These are phyloP conservation scores for Cladosporium sp. DNA, from an alignment of 2,329 filamentous ascomycete genomes.

Conservation along the genomic window DNA sequence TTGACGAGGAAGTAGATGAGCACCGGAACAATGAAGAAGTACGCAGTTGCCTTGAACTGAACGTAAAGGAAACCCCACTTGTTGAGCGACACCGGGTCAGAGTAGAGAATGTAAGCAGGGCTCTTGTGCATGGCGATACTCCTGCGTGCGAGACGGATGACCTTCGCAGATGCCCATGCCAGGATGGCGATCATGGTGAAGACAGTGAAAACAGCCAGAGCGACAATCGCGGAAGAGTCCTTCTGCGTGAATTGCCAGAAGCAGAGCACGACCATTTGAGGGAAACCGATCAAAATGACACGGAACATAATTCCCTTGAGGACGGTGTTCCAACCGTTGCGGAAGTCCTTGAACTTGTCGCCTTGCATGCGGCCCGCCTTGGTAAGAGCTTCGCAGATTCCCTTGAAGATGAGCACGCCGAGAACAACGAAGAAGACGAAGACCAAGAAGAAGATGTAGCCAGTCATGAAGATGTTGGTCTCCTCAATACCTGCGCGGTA, in stretches of 20 bases:
- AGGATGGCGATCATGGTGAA: conserved; percentile 74
- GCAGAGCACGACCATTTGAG: conserved; percentile 83
- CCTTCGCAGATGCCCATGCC: conserved; percentile 82
- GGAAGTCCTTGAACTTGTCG: conserved; percentile 88
- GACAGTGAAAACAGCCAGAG: conserved; percentile 85
- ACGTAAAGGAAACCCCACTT: conserved; percentile 99
- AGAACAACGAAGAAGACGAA: conserved; percentile 73
- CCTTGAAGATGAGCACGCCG: conserved; percentile 75
- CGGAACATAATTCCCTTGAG: conserved; percentile 93
- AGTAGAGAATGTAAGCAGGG: conserved; percentile 94
- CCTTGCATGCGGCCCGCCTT: conserved; percentile 73
- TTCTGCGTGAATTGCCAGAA: conserved; percentile 87
- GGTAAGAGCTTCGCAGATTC: conserved; percentile 68
- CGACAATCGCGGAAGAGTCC: conserved; percentile 81
- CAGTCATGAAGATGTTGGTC: conserved; percentile 91
- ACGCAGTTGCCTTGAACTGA: conserved; percentile 90
- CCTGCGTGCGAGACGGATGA: conserved; percentile 81
- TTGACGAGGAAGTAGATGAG: conserved; percentile 80
- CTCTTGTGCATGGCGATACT: conserved; percentile 92
- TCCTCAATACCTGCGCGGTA: conserved; percentile 80
- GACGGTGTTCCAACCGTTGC: conserved; percentile 88
- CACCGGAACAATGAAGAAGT: conserved; percentile 86
- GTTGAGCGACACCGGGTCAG: conserved; percentile 87
- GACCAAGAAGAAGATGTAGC: conserved; percentile 81
- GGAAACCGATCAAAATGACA: conserved; percentile 82